Evolutionary conservation across 2,329 filamentous ascomycete species (phyloP).

Genomic region (Phialocephala subalpina): DNA sequence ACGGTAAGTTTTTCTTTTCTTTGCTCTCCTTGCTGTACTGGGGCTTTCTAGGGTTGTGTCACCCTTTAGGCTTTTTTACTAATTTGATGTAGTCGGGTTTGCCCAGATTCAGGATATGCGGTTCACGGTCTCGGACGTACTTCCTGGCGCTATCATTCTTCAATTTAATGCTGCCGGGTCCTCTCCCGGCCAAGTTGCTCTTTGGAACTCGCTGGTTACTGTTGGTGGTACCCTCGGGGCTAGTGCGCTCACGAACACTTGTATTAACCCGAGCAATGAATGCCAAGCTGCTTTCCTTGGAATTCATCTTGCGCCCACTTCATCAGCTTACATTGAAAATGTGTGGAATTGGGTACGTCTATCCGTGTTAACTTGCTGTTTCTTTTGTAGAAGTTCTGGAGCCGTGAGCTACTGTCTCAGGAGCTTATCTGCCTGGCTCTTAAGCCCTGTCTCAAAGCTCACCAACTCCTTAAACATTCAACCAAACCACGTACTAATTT

Average conservation of each 20-base stretch:
- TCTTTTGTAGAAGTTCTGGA: no score
- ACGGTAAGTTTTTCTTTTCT: slow-evolving; percentile 40
- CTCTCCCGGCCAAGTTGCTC: slow-evolving; percentile 56
- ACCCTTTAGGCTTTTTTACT: no score
- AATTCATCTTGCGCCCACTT: slow-evolving; percentile 56
- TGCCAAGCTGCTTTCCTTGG: slow-evolving; percentile 58
- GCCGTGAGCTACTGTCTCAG: no score
- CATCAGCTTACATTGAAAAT: slow-evolving; percentile 61
- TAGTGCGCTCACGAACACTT: slow-evolving; percentile 49
- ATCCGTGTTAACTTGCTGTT: no score
- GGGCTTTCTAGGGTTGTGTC: no score
- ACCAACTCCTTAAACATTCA: no score
- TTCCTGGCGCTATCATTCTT: slow-evolving; percentile 51
- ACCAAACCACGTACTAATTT: no score
- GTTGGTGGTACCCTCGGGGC: slow-evolving; percentile 55
- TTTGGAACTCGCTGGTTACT: slow-evolving; percentile 56
- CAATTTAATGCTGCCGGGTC: slow-evolving; percentile 59
- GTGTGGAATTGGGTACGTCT: slow-evolving; percentile 53
- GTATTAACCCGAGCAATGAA: slow-evolving; percentile 45
- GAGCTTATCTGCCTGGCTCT: no score
- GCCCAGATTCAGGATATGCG: slow-evolving; percentile 60
- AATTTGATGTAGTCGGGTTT: slow-evolving; percentile 43
- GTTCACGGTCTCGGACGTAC: slow-evolving; percentile 56
- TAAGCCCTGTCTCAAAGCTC: no score
- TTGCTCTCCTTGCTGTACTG: no score